A percentile compares a stretch with the other conserved stretches of the same genome.
Conservation (phyloP, 2,329 filamentous ascomycete species). For the Colletotrichum liriopes region DNA sequence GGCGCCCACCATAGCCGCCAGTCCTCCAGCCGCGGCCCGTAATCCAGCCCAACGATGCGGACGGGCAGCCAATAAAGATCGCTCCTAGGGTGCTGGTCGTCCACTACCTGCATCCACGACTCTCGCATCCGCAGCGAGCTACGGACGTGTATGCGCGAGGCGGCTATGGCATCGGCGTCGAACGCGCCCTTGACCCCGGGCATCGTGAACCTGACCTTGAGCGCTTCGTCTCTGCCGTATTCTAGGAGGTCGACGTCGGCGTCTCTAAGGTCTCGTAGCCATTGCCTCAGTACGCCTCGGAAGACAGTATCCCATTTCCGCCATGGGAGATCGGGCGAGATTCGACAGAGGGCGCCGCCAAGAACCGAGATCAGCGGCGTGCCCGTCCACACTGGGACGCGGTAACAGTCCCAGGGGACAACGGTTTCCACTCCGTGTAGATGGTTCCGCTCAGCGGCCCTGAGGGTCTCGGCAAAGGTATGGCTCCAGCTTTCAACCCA, state of each 20-base stretch:
- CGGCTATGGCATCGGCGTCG: background rate
- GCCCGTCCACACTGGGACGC: slow-evolving; percentile 46
- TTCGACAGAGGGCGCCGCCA: slow-evolving; percentile 48
- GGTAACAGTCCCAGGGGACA: slow-evolving; percentile 44
- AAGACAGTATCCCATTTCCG: slow-evolving; percentile 45
- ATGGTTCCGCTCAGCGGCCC: slow-evolving; percentile 15
- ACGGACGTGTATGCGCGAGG: background rate
- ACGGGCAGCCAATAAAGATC: slow-evolving; percentile 46
- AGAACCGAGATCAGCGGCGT: slow-evolving; percentile 47
- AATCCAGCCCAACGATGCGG: slow-evolving; percentile 43
- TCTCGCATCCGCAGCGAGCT: background rate
- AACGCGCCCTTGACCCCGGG: slow-evolving; percentile 23
- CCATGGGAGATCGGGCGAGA: slow-evolving; percentile 35
- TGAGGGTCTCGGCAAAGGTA: slow-evolving; percentile 9
- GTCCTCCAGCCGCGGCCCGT: slow-evolving; percentile 34
- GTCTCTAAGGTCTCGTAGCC: slow-evolving; percentile 39
- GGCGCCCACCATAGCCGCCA: slow-evolving; percentile 48
- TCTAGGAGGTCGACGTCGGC: slow-evolving; percentile 44
- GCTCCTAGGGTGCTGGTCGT: slow-evolving; percentile 18
- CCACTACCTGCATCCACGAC: background rate
- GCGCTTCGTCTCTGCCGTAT: slow-evolving; percentile 46
- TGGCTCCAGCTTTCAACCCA: slow-evolving; percentile 38
- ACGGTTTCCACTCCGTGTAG: slow-evolving; percentile 44
- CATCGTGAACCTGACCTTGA: slow-evolving; percentile 30
- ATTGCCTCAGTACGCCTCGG: slow-evolving; percentile 42